phyloP scores from a whole-genome alignment of 2,329 filamentous ascomycete genomes.

The Ophiocordyceps camponoti-rufipedis region DNA sequence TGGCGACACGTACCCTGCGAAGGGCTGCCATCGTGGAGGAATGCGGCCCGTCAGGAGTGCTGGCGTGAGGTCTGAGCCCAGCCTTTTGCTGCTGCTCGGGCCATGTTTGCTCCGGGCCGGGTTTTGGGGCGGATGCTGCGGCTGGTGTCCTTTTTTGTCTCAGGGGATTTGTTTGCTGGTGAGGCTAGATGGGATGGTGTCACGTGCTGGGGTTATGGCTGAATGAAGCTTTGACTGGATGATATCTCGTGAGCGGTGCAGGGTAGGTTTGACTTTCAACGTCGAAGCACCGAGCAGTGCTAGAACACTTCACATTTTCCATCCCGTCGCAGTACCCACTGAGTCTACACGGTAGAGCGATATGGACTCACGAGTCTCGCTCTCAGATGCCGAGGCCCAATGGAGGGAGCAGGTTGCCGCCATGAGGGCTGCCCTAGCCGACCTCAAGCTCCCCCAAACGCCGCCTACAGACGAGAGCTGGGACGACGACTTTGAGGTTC shows the following conservation, averaged over 20 bases:
- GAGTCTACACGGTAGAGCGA: no score
- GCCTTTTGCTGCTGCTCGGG: no score
- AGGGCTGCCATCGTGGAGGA: background rate
- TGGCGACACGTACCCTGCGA: background rate
- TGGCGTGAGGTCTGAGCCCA: background rate
- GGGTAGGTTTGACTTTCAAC: no score
- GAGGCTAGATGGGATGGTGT: background rate
- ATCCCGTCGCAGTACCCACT: no score
- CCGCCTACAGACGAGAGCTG: conserved; percentile 16
- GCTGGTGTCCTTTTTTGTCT: background rate
- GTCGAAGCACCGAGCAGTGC: no score
- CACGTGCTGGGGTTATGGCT: no score
- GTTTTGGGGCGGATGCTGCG: background rate
- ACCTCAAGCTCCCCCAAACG: conserved; percentile 35
- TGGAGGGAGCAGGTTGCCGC: conserved; percentile 75
- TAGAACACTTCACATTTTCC: no score
- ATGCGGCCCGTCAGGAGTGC: background rate
- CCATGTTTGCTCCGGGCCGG: no score
- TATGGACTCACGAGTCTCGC: conserved; percentile 4
- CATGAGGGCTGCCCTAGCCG: conserved; percentile 73
- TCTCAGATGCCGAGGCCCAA: conserved; percentile 31
- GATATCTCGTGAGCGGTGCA: no score
- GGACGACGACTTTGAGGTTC: conserved; percentile 14
- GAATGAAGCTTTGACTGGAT: no score
- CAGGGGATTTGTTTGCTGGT: background rate